phyloP scores from a whole-genome alignment of 2,329 filamentous ascomycete genomes.

The Penicillium sp. region DNA sequence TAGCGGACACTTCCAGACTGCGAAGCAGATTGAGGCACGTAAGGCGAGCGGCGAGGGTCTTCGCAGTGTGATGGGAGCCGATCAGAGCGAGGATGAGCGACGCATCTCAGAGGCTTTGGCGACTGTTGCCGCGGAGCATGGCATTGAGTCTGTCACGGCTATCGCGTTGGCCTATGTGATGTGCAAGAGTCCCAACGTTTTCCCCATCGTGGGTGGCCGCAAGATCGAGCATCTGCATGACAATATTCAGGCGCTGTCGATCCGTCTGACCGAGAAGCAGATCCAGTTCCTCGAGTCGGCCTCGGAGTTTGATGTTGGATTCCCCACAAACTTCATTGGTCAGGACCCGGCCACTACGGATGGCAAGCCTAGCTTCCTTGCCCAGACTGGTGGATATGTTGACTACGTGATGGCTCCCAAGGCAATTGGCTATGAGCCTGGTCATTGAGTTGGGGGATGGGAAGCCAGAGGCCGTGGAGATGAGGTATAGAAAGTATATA shows the following conservation, averaged over 20 bases:
- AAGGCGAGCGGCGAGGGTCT: constrained; percentile 51
- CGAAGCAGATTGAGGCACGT: constrained; percentile 55
- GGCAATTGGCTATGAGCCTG: constrained; percentile 31
- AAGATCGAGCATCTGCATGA: constrained; percentile 69
- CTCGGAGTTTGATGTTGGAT: constrained; percentile 68
- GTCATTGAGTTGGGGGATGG: constrained; percentile 8
- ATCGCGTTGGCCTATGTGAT: constrained; percentile 76
- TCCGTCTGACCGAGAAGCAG: constrained; percentile 64
- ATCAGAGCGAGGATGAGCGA: constrained; percentile 57
- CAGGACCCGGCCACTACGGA: constrained; percentile 35
- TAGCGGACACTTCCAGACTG: constrained; percentile 57
- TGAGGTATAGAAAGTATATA: neutral
- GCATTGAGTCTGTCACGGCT: constrained; percentile 62
- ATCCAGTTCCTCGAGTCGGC: constrained; percentile 70
- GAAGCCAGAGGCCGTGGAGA: neutral
- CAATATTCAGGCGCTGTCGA: constrained; percentile 36
- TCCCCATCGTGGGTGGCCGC: constrained; percentile 74
- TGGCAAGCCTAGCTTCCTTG: constrained; percentile 21
- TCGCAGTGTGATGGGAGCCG: constrained; percentile 35
- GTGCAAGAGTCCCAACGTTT: constrained; percentile 74
- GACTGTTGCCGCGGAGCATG: constrained; percentile 64
- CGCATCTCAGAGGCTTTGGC: constrained; percentile 64
- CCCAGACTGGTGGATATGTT: constrained; percentile 20
- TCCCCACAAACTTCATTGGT: constrained; percentile 66
- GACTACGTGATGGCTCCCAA: constrained; percentile 30